Evolutionary conservation across 2,329 filamentous ascomycete species (phyloP), one percentile per base, ranked within the genome.

Genomic region (Aureobasidium leucospermi): DNA sequence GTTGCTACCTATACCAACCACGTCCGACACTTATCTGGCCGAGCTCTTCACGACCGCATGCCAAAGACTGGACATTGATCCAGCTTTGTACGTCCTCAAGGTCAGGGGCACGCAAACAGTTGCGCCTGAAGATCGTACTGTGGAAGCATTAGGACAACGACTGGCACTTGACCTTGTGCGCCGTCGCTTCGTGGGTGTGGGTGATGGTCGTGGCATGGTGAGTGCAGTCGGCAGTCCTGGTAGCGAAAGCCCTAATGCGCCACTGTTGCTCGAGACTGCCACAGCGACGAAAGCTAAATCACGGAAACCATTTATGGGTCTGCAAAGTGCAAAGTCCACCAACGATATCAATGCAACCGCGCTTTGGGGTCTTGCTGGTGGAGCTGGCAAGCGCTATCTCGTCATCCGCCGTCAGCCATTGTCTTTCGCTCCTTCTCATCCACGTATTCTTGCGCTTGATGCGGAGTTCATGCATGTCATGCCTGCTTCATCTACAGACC

Each of bases 381-480:
- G 60, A 38, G 64, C 67, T 19, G 70, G 70, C 31, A 87, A 89
- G 68, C 87, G 86, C 66, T 94, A 90, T 73, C 85, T 84, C 11
- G 89, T 95, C 15, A 88, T 87, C 77, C 85, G 89, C 63, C 90
- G 91, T 73, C 88, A 92, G 72, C 86, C 88, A 8, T 90, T 94
- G 81, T 85, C 88, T 28, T 87, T 94, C 66, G 85, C 89, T 43
- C 85, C 84, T 4, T 82, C 87, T 67, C 88, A 89, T 62, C 87
- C 91, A 66, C 84, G 88, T 60, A 83, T 90, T 9, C 77, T 94
- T 43, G 85, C 88, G 48, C 89, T 95, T 64, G 89, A 93, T 66
- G 88, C 88, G 61, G 90, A 95, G 70, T 94, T 92, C 71, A 84
- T 95, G 63, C 89, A 93, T 72, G 90, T 95, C 66, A 87, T 90